Conservation (phyloP, 1,284 basidiomycete species). For the Trametes polyzona region DNA sequence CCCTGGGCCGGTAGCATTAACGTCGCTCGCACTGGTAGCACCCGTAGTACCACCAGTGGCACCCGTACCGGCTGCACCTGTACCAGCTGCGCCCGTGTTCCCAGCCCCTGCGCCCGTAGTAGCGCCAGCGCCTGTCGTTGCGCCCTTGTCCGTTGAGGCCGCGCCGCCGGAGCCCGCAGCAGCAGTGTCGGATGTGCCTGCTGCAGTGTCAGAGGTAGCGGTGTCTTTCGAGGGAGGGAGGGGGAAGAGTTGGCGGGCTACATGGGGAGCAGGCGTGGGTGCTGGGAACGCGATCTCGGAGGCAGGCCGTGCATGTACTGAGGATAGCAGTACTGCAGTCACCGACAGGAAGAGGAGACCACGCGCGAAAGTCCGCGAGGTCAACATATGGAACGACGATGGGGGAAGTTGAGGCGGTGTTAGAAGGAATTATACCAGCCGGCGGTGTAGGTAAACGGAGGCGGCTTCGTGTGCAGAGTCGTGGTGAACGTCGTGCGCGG, state of each 20-base stretch:
- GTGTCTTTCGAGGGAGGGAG: background rate
- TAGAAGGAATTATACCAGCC: constrained; percentile 26
- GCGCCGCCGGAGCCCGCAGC: too few species aligned
- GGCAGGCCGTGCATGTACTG: constrained; percentile 7
- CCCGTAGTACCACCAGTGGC: background rate
- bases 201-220: background rate
- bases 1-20: background rate
- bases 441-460: constrained; percentile 25
- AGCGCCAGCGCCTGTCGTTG: background rate
- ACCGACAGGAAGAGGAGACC: constrained; percentile 24
- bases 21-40: background rate
- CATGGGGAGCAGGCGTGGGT: constrained; percentile 1
- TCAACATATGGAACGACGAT: constrained; percentile 18
- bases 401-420: constrained; percentile 5
- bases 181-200: background rate
- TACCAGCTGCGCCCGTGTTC: background rate
- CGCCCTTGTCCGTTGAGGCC: too few species aligned
- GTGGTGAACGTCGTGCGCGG: constrained; percentile 19
- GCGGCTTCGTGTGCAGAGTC: constrained; percentile 23
- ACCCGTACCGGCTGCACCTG: background rate
- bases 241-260: constrained; percentile 12
- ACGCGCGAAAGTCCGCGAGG: constrained; percentile 19
- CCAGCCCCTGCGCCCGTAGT: background rate
- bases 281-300: constrained; percentile 7
- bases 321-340: constrained; percentile 17